phyloP scores from a whole-genome alignment of 208 protist species.

The Acanthamoeba sp. region DNA sequence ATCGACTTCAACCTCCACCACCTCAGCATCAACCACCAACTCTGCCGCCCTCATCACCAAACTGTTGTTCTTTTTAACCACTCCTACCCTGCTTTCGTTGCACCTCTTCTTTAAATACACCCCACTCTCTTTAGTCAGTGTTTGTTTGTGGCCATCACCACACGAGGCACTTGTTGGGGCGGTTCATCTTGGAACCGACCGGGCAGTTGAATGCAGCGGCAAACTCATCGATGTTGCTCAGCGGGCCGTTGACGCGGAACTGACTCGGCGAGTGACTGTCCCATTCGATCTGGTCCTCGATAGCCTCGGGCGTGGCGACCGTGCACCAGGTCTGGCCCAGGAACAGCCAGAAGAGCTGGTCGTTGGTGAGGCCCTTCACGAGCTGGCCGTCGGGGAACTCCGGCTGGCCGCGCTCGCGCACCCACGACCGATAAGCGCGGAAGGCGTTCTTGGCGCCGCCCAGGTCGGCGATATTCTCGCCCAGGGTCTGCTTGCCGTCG shows the following conservation, averaged over 20 bases:
- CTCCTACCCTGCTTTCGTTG: too few species aligned
- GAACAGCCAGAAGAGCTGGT: conserved; percentile 44
- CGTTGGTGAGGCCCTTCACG: not conserved
- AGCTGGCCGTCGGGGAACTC: not conserved
- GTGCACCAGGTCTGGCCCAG: not conserved
- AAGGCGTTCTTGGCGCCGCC: conserved; percentile 11
- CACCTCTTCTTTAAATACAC: too few species aligned
- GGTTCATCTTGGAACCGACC: conserved; percentile 11
- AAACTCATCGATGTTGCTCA: not conserved
- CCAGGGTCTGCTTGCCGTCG: conserved; percentile 46
- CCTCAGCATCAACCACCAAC: too few species aligned
- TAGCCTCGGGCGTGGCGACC: not conserved
- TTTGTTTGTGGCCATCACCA: not conserved
- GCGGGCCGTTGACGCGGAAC: conserved; percentile 41
- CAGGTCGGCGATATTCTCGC: conserved; percentile 65
- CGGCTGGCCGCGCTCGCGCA: too few species aligned
- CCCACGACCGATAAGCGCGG: not conserved
- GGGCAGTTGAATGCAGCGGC: conserved; percentile 45
- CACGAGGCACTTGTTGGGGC: not conserved
- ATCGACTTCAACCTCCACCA: too few species aligned
- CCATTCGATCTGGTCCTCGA: not conserved
- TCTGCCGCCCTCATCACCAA: too few species aligned
- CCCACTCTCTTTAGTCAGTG: too few species aligned
- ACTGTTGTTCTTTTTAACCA: too few species aligned
- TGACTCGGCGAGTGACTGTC: conserved; percentile 6